These are phyloP conservation scores for Solanum piurae DNA, from an alignment of 257 asterid genomes.

Conservation along the genomic window DNA sequence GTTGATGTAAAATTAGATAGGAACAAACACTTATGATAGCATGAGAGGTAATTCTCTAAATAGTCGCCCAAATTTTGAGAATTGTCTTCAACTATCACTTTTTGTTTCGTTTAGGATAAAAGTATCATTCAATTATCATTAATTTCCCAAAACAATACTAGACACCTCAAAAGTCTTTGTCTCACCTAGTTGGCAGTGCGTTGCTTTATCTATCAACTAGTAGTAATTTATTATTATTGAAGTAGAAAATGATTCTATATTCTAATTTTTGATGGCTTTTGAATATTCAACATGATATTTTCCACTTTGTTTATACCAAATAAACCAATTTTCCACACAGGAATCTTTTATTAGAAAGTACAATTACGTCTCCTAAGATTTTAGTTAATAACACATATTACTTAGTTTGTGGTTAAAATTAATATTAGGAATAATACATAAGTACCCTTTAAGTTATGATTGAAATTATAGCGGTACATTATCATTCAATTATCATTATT, in stretches of 20 bases:
- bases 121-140: background rate
- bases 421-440: no score
- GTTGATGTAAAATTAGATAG: background rate
- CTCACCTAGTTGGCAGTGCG: no score
- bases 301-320: background rate
- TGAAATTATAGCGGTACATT: accelerated
- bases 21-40: background rate
- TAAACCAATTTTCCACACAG: background rate
- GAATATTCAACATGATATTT: background rate
- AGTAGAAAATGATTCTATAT: background rate
- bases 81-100: background rate
- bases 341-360: background rate
- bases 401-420: background rate
- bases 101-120: background rate
- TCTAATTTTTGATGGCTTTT: background rate
- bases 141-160: no score
- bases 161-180: background rate
- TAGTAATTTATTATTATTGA: background rate
- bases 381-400: background rate
- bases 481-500: background rate
- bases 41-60: background rate
- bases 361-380: background rate
- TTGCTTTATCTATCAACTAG: background rate
- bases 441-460: background rate
- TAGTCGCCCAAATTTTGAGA: background rate